Base-by-base conservation (phyloP, 164 flowering plant species). In the Taxillus chinensis region DNA sequence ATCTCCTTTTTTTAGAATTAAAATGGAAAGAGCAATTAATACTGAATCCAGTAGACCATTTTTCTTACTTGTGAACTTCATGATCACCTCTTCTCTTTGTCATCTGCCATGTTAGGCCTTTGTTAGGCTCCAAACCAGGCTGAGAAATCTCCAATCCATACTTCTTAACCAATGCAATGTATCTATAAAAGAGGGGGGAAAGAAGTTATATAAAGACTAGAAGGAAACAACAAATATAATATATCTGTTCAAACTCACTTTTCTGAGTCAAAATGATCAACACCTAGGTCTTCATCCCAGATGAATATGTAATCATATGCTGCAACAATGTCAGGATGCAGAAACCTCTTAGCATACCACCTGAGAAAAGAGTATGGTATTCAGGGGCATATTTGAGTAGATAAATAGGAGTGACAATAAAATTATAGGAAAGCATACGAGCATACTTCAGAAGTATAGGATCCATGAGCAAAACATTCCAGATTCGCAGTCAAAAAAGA, bases 241-340 rank as follows among this genome's bases (percentile, higher is more conserved):
- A 13, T 13, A 56, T 41, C 5, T 56, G 38, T 51, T 46, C 54
- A 57, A 3, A 71, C 86, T 81, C 73, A 95, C 99, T 80, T 80
- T 75, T 87, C 90, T 15, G 92, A 87, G 74, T 89, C 46, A 55
- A 95, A 95, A 71, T 95, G 81, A 68, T 91, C 95, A 38, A 95
- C 85, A 8, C 98, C 99, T 7, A 95, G 76, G 68, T 95, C 99
- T 77, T 95, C 99, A 78, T 95, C 99, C 99, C 99, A 95, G 17
- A 95, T 82, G 69, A 95, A 95, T 56, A 95, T 86, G 70, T 87
- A 95, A 12, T 95, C 99, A 68, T 87, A 91, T 7, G 86, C 63
- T 4, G 99, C 96, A 64, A 95, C 89, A 70, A 95, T 80, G 69
- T 89, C 92, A 17, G 98, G 99, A 72, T 95, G 98, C 77, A 95